Evolutionary conservation across 306 rosid species (phyloP).

Genomic region (Dalbergia oliveri): DNA sequence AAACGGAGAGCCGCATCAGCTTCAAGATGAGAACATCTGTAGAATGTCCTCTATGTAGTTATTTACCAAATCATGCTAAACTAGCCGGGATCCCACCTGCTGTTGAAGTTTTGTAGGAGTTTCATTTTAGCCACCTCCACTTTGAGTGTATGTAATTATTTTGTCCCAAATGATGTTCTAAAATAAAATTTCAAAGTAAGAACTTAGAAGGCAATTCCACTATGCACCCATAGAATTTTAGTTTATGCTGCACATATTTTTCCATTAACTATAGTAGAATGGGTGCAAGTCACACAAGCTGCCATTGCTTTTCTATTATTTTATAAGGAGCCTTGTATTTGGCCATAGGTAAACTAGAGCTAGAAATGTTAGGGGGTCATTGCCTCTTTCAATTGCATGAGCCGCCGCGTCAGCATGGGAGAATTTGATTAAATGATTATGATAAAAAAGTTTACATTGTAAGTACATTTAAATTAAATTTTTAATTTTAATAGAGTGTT

Average conservation of each 20-base stretch:
- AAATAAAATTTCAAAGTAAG: slow-evolving; percentile 31
- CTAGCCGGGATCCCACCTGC: slow-evolving; percentile 32
- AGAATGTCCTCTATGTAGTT: slow-evolving; percentile 1
- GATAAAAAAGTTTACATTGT: no score
- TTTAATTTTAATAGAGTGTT: no score
- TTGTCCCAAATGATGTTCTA: slow-evolving; percentile 3
- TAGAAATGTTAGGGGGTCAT: not conserved
- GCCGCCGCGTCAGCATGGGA: no score
- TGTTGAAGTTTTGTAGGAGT: slow-evolving; percentile 75
- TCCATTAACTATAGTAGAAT: not conserved
- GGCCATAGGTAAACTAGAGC: not conserved
- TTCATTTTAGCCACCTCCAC: slow-evolving; percentile 34
- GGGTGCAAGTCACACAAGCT: slow-evolving; percentile 34
- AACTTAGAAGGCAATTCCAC: slow-evolving; percentile 29
- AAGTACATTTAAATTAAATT: no score
- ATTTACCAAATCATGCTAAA: slow-evolving; percentile 32
- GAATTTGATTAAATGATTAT: no score
- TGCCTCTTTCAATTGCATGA: no score
- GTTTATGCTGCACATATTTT: slow-evolving; percentile 45
- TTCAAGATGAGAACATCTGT: slow-evolving; percentile 56
- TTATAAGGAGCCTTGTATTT: not conserved
- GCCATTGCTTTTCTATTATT: slow-evolving; percentile 10
- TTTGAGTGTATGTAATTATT: no score
- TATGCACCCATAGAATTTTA: slow-evolving; percentile 28
- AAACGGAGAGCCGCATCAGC: slow-evolving; percentile 63